Evolutionary conservation across 1,139 yeast genomes (phyloP).

Genomic region (Blastobotrys raffinosifermentans): DNA sequence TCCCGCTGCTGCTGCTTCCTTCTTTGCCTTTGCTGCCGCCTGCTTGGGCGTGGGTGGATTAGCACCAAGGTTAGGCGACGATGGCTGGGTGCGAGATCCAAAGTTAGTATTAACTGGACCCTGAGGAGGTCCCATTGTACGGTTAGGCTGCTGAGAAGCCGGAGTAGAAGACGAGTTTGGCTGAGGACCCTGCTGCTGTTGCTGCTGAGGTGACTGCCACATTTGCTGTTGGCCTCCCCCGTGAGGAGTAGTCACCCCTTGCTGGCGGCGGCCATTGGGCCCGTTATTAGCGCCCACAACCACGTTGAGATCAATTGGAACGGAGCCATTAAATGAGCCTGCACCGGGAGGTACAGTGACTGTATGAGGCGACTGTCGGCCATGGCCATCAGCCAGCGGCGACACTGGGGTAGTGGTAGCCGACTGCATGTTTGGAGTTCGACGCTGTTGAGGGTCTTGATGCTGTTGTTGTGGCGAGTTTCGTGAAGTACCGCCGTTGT

Average conservation of each 20-base stretch:
- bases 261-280: conserved; percentile 19
- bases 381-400: conserved; percentile 20
- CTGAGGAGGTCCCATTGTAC: conserved; percentile 28
- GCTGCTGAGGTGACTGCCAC: conserved; percentile 11
- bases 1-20: conserved; percentile 27
- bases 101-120: conserved; percentile 20
- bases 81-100: conserved; percentile 26
- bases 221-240: conserved; percentile 13
- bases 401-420: conserved; percentile 29
- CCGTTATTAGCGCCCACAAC: conserved; percentile 29
- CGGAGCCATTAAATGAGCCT: conserved; percentile 14
- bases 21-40: conserved; percentile 33
- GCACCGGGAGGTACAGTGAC: not conserved
- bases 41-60: conserved; percentile 44
- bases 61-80: conserved; percentile 31
- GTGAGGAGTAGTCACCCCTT: too few relatives aligned
- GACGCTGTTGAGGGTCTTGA: conserved; percentile 16
- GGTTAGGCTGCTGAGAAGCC: conserved; percentile 9
- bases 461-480: conserved; percentile 5
- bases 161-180: conserved; percentile 13
- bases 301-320: conserved; percentile 27
- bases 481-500: not conserved
- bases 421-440: conserved; percentile 25
- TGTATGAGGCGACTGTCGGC: conserved; percentile 2
- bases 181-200: conserved; percentile 14